Base-by-base conservation (phyloP, 805 yeast species). In the Candida quercuum region DNA sequence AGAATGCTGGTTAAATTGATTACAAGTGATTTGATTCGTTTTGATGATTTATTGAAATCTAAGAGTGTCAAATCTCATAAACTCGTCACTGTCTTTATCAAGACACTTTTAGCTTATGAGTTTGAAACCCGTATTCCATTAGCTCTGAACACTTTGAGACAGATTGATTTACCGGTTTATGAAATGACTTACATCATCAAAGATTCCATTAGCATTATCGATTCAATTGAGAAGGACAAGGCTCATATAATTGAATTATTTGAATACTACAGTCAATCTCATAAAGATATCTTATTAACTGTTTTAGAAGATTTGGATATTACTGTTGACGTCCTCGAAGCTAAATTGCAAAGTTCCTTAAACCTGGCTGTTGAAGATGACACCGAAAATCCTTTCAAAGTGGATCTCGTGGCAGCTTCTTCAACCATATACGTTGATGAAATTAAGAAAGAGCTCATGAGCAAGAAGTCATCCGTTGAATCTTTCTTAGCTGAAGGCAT, bases 271-370 rank as follows among this genome's bases (percentile, higher is more conserved):
- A 47, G 67, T 25, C 49, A 53, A 6, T 47, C 51, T 5, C 56
- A 72, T 36, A 62, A 67, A 41, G 62, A 56, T 3, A 42, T 65
- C 16, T 66, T 76, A 31, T 28, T 64, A n/a, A 47, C 55, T n/a
- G 60, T 64, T 19, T 51, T 76, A 35, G 45, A 53, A 2, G 56
- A 67, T 3, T 37, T 59, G 17, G 54, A 60, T 15, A 37, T 70
- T 16, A 50, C 61, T 15, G 41, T 75, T 3, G 76, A 71, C 21
- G 47, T 66, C 5, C 61, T 81, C 21, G 89, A 81, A 63, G 73
- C 87, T 68, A 69, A 72, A 37, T 62, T 86, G 32, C 84, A 86
- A 60, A 71, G 82, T 1, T 78, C 89, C 1, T 60, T 87, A 36
- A 41, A 48, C 18, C 45, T 40, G 33, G 26, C 52, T 15, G 45